A percentile compares a stretch with the other conserved stretches of the same genome.
These are phyloP conservation scores for Aspergillus conjunctus DNA, from an alignment of 495 filamentous ascomycete species.

Conservation along the genomic window DNA sequence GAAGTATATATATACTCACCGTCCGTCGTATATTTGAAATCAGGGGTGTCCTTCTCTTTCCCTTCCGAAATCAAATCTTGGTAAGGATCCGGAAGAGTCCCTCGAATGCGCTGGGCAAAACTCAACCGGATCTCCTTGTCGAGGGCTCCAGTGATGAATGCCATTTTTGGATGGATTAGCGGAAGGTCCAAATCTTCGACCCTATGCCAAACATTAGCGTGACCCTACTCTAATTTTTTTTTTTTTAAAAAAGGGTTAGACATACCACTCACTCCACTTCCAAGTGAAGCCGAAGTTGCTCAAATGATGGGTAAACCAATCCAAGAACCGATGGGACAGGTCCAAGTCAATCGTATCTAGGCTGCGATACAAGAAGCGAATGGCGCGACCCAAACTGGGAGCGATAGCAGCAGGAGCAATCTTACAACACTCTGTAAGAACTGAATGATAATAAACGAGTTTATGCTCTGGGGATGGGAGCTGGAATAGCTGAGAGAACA, in stretches of 20 bases:
- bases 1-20: slow-evolving; percentile 52
- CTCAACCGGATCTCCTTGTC: slow-evolving; percentile 97
- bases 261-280: slow-evolving; percentile 98
- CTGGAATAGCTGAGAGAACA: slow-evolving; percentile 91
- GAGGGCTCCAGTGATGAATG: slow-evolving; percentile 84
- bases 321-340: slow-evolving; percentile 81
- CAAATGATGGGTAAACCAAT: slow-evolving; percentile 97
- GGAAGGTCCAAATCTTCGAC: slow-evolving; percentile 80
- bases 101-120: slow-evolving; percentile 94
- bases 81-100: slow-evolving; percentile 85
- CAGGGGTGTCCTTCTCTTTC: slow-evolving; percentile 90
- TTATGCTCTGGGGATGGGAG: slow-evolving; percentile 90
- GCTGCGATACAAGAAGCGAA: slow-evolving; percentile 84
- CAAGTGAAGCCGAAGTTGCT: slow-evolving; percentile 99
- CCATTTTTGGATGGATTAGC: slow-evolving; percentile 80
- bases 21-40: slow-evolving; percentile 86
- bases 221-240: too few species aligned
- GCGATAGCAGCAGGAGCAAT: slow-evolving; percentile 93
- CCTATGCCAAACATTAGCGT: slow-evolving; percentile 41
- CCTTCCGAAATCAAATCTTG: slow-evolving; percentile 77
- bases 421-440: slow-evolving; percentile 93
- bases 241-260: slow-evolving; percentile 14
- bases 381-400: slow-evolving; percentile 91
- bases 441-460: slow-evolving; percentile 91
- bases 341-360: slow-evolving; percentile 84